Evolutionary conservation across 225 moss, liverwort and hornwort species (phyloP), one percentile per base, ranked within the genome.

Genomic region (Physcomitrium patens): DNA sequence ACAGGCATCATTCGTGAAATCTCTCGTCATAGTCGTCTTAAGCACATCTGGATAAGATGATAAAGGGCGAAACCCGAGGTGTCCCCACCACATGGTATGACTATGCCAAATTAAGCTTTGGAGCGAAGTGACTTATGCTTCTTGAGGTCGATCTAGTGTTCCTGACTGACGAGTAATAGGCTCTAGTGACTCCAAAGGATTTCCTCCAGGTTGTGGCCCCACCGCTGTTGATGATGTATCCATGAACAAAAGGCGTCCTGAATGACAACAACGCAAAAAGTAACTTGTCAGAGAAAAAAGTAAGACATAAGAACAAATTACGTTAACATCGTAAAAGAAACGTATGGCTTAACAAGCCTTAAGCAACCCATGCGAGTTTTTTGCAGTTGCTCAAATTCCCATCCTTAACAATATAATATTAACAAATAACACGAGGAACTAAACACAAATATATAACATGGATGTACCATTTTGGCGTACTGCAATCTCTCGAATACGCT

Each of bases 401-500:
- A 58, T 58, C 57, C 43, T 44, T 22, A 12, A 54, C 11, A 24
- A 41, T 15, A 12, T 11, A 11, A 68, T 0, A 37, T 17, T 7
- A 15, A 31, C 9, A 10, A 9, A 6, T 50, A 13, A 27, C 26
- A 50, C 2, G 37, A 68, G 51, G 19, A 24, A 73, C 9, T 55
- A 9, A 55, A 37, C 41, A 37, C 41, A 26, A 7, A 16, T 26
- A 60, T 18, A 49, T 44, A 43, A 17, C 49, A 68, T 26, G 24
- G 3, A 57, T 49, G 47, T 61, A 84, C 84, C 87, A 83, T 89
- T 91, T 23, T 60, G 52, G 49, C 89, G 89, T 43, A 91, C 75
- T n/a, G 91, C 86, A 79, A 91, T 75, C 70, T 91, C 89, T 23
- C 77, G 77, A 48, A 91, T 83, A 9, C 86, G 91, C 80, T 85